phyloP scores from a whole-genome alignment of 441 rosid species.

The Mallotus japonicus region DNA sequence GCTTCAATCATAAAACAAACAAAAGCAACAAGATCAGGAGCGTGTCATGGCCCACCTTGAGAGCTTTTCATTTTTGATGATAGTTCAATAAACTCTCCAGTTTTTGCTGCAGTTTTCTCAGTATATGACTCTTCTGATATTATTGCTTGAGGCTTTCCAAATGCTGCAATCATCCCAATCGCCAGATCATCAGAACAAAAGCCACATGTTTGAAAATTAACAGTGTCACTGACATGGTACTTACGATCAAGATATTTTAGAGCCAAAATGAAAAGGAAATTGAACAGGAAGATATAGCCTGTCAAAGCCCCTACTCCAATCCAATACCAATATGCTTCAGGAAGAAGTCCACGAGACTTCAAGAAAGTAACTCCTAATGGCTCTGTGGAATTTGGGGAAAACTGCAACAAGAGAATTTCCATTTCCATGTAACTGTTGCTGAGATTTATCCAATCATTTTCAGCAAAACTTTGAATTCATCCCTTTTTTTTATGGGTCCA shows the following conservation, averaged over 20 bases:
- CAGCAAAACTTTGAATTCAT: neutral
- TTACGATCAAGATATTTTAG: constrained; percentile 66
- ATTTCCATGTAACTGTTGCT: neutral
- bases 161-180: constrained; percentile 40
- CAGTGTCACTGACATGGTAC: constrained; percentile 22
- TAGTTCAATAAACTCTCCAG: constrained; percentile 34
- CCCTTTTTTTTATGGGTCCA: neutral
- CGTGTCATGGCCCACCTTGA: constrained; percentile 26
- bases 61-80: constrained; percentile 24
- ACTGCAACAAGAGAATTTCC: constrained; percentile 32
- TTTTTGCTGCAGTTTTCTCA: constrained; percentile 37
- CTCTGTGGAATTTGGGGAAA: constrained; percentile 48
- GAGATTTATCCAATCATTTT: constrained; percentile 15
- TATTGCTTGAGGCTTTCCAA: constrained; percentile 56
- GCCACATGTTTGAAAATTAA: constrained; percentile 10
- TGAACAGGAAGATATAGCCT: constrained; percentile 59
- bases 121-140: constrained; percentile 46
- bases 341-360: constrained; percentile 66
- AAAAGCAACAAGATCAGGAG: constrained; percentile 2
- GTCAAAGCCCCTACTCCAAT: constrained; percentile 64
- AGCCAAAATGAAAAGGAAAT: constrained; percentile 62
- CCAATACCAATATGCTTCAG: constrained; percentile 87
- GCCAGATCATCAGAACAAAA: constrained; percentile 24
- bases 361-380: constrained; percentile 63
- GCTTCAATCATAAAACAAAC: neutral